Percentiles rank a stretch among this genome's conserved stretches.
Evolutionary conservation across 2,329 filamentous ascomycete species (phyloP).

Genomic region (Hirsutella thompsonii): DNA sequence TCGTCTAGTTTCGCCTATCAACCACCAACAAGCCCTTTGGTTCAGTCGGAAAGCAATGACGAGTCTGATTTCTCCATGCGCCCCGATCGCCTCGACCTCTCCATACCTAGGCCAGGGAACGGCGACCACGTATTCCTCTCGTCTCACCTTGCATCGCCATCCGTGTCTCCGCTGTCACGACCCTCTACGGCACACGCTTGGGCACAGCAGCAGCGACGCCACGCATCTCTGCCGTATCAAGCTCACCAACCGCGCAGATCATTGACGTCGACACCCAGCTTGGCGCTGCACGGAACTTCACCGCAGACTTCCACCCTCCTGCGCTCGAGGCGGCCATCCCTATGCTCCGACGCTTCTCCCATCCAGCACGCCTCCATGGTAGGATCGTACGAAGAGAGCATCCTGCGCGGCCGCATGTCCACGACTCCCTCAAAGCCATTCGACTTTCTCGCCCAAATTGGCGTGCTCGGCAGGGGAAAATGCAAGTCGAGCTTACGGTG

Average conservation of each 20-base stretch:
- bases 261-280: conserved; percentile 44
- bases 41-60: conserved; percentile 76
- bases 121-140: conserved; percentile 65
- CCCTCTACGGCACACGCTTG: conserved; percentile 12
- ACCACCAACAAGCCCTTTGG: conserved; percentile 82
- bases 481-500: conserved; percentile 79
- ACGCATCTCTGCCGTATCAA: conserved; percentile 54
- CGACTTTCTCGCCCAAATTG: conserved; percentile 89
- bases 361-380: conserved; percentile 91
- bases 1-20: conserved; percentile 74
- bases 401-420: conserved; percentile 89
- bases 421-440: conserved; percentile 86
- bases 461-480: conserved; percentile 77
- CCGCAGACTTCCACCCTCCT: conserved; percentile 38
- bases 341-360: conserved; percentile 61
- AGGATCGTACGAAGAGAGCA: conserved; percentile 95
- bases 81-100: conserved; percentile 36
- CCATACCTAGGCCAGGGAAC: conserved; percentile 22
- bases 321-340: conserved; percentile 53
- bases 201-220: conserved; percentile 34
- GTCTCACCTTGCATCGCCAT: conserved; percentile 28
- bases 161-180: conserved; percentile 22
- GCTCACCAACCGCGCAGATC: conserved; percentile 70
- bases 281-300: conserved; percentile 23
- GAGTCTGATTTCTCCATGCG: conserved; percentile 48